Evolutionary conservation across 2,329 filamentous ascomycete species (phyloP).

Genomic region (Calonectria fujianensis): DNA sequence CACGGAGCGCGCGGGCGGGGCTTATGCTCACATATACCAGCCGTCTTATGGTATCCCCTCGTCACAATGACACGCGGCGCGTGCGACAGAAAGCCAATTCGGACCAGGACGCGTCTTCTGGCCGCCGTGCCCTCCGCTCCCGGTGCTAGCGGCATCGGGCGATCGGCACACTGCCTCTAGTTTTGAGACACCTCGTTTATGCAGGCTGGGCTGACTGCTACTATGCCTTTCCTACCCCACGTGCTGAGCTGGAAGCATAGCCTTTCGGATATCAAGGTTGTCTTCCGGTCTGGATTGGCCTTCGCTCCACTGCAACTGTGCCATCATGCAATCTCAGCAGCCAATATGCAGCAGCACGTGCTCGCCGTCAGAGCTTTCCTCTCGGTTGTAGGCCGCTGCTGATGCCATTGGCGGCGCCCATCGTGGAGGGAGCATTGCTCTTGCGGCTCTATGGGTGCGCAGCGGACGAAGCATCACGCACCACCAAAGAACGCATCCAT

Average conservation of each 20-base stretch:
- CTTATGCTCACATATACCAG: not conserved
- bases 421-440: not conserved
- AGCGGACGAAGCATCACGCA: not conserved
- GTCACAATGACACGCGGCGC: conserved; percentile 18
- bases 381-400: not conserved
- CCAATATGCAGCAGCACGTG: conserved; percentile 21
- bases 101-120: not conserved
- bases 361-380: not conserved
- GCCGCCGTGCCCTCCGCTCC: not conserved
- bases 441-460: not conserved
- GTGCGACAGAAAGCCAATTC: conserved; percentile 18
- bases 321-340: conserved; percentile 4
- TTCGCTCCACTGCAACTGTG: conserved; percentile 16
- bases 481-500: not conserved
- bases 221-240: conserved; percentile 18
- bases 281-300: conserved; percentile 10
- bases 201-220: conserved; percentile 20
- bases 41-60: conserved; percentile 11
- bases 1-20: not conserved
- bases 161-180: conserved; percentile 9
- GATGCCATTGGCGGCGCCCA: not conserved
- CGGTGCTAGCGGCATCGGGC: conserved; percentile 16
- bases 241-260: conserved; percentile 16
- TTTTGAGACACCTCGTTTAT: conserved; percentile 26
- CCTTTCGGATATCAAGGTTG: conserved; percentile 15